Percentiles rank a stretch among this genome's conserved stretches.
phyloP scores from a whole-genome alignment of 2,329 filamentous ascomycete genomes.

The Apiospora sp. region DNA sequence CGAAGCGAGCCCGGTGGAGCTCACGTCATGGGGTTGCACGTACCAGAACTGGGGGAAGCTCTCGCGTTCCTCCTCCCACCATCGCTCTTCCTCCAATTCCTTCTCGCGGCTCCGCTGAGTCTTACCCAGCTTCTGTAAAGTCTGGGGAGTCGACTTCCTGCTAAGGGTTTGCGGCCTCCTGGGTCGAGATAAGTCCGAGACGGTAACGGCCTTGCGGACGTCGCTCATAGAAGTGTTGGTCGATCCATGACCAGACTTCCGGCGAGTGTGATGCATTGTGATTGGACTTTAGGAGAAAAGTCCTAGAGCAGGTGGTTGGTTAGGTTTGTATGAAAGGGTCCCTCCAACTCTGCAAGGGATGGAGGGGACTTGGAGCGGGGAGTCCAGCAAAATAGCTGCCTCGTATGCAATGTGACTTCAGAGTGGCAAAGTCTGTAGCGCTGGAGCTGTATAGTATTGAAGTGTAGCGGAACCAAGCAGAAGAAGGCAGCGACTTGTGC shows the following conservation, averaged over 20 bases:
- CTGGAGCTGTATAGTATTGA: neutral
- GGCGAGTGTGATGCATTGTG: slow-evolving; percentile 64
- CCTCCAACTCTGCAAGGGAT: slow-evolving; percentile 19
- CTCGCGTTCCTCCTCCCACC: slow-evolving; percentile 66
- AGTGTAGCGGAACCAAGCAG: neutral
- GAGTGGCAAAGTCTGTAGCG: slow-evolving; percentile 7
- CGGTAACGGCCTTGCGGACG: slow-evolving; percentile 58
- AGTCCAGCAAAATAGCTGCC: neutral
- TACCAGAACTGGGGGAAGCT: slow-evolving; percentile 73
- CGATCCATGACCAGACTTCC: slow-evolving; percentile 63
- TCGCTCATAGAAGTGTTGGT: slow-evolving; percentile 63
- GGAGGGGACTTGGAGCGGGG: slow-evolving; percentile 20
- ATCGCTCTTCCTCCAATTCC: slow-evolving; percentile 56
- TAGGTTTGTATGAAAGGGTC: slow-evolving; percentile 15
- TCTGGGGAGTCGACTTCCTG: slow-evolving; percentile 50
- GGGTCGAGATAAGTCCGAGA: slow-evolving; percentile 55
- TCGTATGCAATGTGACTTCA: slow-evolving; percentile 10
- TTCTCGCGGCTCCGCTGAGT: slow-evolving; percentile 59
- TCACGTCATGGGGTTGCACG: slow-evolving; percentile 41
- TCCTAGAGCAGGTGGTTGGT: neutral
- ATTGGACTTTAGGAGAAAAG: neutral
- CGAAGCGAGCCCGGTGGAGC: slow-evolving; percentile 6
- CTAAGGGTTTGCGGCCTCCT: slow-evolving; percentile 56
- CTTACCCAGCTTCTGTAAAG: slow-evolving; percentile 57
- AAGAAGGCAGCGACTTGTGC: neutral